Conservation (phyloP, 441 rosid species). For the Capsella rubella region DNA sequence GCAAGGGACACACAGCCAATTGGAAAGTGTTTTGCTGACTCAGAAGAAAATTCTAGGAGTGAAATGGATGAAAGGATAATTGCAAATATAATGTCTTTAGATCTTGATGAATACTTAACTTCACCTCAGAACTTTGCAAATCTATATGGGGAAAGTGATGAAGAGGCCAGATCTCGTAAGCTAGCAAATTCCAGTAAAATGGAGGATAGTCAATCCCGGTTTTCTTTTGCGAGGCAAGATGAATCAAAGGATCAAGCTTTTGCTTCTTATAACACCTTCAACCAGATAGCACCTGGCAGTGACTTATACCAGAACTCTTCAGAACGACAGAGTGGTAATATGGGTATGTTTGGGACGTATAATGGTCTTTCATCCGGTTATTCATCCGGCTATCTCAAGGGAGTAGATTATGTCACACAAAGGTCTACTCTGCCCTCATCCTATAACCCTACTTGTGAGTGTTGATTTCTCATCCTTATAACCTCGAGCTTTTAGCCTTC, state of each 20-base stretch:
- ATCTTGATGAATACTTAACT: slow-evolving; percentile 56
- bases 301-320: slow-evolving; percentile 36
- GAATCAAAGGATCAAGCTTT: slow-evolving; percentile 45
- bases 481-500: slow-evolving; percentile 18
- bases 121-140: slow-evolving; percentile 54
- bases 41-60: slow-evolving; percentile 35
- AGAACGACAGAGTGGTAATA: slow-evolving; percentile 43
- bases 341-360: slow-evolving; percentile 41
- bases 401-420: slow-evolving; percentile 42
- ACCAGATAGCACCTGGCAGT: slow-evolving; percentile 40
- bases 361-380: slow-evolving; percentile 44
- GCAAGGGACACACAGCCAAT: slow-evolving; percentile 49
- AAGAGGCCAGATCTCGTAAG: slow-evolving; percentile 48
- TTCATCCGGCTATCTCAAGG: slow-evolving; percentile 46
- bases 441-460: slow-evolving; percentile 53
- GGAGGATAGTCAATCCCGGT: slow-evolving; percentile 57
- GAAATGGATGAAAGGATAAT: slow-evolving; percentile 57
- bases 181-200: slow-evolving; percentile 46
- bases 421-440: slow-evolving; percentile 40
- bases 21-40: slow-evolving; percentile 15
- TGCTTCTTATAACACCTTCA: slow-evolving; percentile 35
- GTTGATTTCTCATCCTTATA: slow-evolving; percentile 28
- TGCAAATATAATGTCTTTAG: slow-evolving; percentile 60
- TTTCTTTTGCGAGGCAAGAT: slow-evolving; percentile 71
- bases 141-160: slow-evolving; percentile 44